Base-by-base conservation (phyloP, 1,284 basidiomycete species). In the Gymnopus androsaceus region DNA sequence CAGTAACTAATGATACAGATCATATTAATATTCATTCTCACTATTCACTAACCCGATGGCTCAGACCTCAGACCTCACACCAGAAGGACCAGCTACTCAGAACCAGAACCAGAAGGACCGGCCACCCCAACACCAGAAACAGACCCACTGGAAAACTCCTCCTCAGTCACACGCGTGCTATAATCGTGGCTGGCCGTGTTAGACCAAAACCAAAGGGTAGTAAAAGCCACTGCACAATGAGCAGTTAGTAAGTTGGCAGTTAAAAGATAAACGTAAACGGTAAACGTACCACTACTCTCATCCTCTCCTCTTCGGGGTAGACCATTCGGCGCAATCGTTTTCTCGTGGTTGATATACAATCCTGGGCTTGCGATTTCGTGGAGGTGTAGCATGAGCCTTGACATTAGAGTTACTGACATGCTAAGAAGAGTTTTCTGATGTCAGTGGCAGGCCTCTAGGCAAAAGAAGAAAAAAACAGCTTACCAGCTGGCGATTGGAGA, bases 401-500 rank as follows among this genome's bases (percentile, higher is more conserved):
- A 51, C 49, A 51, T 51, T 30, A 51, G 15, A 2, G 49, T 41
- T 12, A 51, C 49, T 30, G 49, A 51, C 25, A 51, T 4, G 30
- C 49, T 50, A n/a, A 5, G 12, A n/a, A 2, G 4, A 14, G 15
- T 21, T 12, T 41, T 41, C 11, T 8, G 17, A 21, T 25, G 15
- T n/a, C n/a, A n/a, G n/a, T n/a, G n/a, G n/a, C n/a, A n/a, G n/a
- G 15, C 33, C 15, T 34, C 15, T 15, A 34, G 15, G 33, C 7
- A 7, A 7, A 34, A 34, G 15, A 34, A 34, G 15, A 34, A 34
- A 34, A 34, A 34, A 34, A 34, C 36, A 12, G 34, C 51, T 19
- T 15, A 52, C 51, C 51, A 53, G 51, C 51, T 53, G 1, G 42
- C 42, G 17, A 53, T 45, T 15, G 51, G 40, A 4, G 51, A 45